phyloP scores from a whole-genome alignment of 331 rosid species.

The Cydonia oblonga region DNA sequence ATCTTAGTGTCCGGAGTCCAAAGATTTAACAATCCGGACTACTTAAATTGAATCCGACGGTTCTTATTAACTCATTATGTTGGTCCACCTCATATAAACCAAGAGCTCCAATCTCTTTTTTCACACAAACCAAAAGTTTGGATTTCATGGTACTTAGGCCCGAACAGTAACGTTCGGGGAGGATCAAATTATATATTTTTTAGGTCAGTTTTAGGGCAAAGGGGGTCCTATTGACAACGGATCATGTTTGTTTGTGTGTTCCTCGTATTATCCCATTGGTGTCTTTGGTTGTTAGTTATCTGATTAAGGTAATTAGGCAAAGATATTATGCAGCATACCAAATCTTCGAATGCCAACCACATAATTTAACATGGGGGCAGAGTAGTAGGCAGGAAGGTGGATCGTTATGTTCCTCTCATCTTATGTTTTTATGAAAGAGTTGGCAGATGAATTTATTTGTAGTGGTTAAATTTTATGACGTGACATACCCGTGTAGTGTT shows the following conservation, averaged over 20 bases:
- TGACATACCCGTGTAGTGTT: neutral
- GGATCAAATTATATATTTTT: neutral
- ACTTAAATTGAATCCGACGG: too few relatives aligned
- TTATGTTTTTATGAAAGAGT: neutral
- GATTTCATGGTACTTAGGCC: too few relatives aligned
- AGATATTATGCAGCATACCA: neutral
- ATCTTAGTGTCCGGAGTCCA: fast-evolving
- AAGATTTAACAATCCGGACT: too few relatives aligned
- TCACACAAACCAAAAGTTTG: too few relatives aligned
- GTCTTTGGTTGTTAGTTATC: neutral
- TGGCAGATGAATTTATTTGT: neutral
- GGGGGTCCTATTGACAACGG: neutral
- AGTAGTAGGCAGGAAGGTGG: neutral
- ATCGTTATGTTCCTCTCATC: neutral
- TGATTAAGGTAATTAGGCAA: neutral
- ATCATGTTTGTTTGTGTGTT: neutral
- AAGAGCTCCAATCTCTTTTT: too few relatives aligned
- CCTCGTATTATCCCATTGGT: too few relatives aligned
- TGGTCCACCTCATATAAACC: too few relatives aligned
- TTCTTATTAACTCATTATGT: fast-evolving
- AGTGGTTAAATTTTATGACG: too few relatives aligned
- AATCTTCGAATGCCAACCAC: neutral
- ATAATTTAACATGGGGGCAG: neutral
- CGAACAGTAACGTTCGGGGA: too few relatives aligned
- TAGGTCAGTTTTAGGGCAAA: neutral